phyloP scores from a whole-genome alignment of 768 basidiomycete genomes.

The Tubosaeta brunneosetosa region DNA sequence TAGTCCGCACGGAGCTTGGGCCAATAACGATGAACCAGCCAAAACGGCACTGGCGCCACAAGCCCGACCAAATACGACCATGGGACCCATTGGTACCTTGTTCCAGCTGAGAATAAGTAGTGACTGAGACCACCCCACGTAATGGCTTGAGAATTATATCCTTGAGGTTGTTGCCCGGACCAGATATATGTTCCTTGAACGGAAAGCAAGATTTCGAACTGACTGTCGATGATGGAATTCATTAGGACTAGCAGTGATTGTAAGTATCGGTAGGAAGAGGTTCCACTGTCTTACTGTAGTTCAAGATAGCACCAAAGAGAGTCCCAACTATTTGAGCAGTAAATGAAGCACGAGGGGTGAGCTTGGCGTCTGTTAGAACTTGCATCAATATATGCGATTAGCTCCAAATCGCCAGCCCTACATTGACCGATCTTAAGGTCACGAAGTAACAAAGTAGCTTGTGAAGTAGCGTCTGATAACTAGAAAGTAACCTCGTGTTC shows the following conservation, averaged over 20 bases:
- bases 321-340: constrained; percentile 54
- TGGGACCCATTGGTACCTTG: constrained; percentile 38
- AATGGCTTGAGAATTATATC: constrained; percentile 33
- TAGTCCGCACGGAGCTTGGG: constrained; percentile 28
- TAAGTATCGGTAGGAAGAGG: neutral
- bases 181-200: constrained; percentile 47
- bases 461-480: constrained; percentile 43
- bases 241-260: constrained; percentile 44
- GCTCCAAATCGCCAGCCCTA: neutral
- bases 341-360: constrained; percentile 63
- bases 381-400: constrained; percentile 34
- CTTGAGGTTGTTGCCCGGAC: constrained; percentile 29
- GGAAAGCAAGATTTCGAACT: constrained; percentile 47
- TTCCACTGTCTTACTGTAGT: constrained; percentile 33
- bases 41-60: constrained; percentile 37
- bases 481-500: constrained; percentile 37
- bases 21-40: constrained; percentile 34
- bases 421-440: constrained; percentile 47
- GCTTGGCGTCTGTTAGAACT: constrained; percentile 37
- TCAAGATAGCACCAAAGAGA: constrained; percentile 46
- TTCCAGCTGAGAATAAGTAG: constrained; percentile 30
- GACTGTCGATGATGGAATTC: constrained; percentile 52
- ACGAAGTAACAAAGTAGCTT: constrained; percentile 49
- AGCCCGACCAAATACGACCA: constrained; percentile 34
- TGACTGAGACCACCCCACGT: constrained; percentile 37